Evolutionary conservation across 1,284 basidiomycete genomes (phyloP), one percentile per base, ranked within the genome.

Genomic region (Leccinum pachyderme): DNA sequence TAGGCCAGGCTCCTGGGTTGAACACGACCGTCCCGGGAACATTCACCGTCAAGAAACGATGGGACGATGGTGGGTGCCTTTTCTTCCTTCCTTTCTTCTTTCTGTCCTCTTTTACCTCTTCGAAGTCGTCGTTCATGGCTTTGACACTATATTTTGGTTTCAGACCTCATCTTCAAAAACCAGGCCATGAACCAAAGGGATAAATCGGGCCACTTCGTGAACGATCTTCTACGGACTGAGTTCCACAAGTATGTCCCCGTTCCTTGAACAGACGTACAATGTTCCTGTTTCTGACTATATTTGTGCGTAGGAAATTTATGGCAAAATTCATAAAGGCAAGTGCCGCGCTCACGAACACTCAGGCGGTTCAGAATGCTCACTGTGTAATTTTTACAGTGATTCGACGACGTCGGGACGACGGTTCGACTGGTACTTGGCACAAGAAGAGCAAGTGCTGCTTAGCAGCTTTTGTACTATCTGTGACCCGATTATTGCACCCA

Each of bases 101-200:
- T 45, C n/a, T 7, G 35, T 37, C 35, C n/a, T 9, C 35, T 33
- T 57, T 45, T 29, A 35, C 11, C 37, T 35, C 27, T 51, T 27
- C 6, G 24, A 8, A n/a, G 47, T 35, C 25, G 47, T 35, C 25
- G 48, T 27, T 44, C 7, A 32, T 9, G 22, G 18, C 7, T 3
- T 18, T 49, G 1, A 22, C 33, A 13, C 8, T 47, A 29, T 35
- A 29, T 22, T n/a, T 15, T 6, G 6, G 15, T 53, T 55, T 47
- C 59, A 92, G 92, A 98, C 73, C 77, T 96, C 55, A 95, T 98
- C 66, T 98, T 98, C 83, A 97, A 97, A 77, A 97, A 97, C 71
- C 95, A 98, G 73, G 91, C 95, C 1, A 85, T 87, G 71, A 82
- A 80, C 48, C 72, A 76, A 33, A 77, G 75, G 27, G 82, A 81